Percentiles rank a stretch among this genome's conserved stretches.
These are phyloP conservation scores for Spinellus fusiger DNA, from an alignment of 192 early-diverging fungal genomes.

Conservation along the genomic window DNA sequence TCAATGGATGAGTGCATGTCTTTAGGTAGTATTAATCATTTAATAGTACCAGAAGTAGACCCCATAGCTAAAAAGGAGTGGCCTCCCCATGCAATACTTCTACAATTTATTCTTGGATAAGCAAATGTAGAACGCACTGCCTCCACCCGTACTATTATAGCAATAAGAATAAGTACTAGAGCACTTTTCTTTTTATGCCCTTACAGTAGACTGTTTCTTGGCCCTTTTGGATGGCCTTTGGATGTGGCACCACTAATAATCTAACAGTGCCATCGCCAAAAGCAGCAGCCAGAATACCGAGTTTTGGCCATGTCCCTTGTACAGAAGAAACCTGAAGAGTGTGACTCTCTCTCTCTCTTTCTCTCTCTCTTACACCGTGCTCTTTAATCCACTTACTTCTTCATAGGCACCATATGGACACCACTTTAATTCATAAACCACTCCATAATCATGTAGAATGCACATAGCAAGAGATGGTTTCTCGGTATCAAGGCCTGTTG, in stretches of 20 bases:
- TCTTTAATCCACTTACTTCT: constrained; percentile 4
- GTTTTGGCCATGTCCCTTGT: neutral
- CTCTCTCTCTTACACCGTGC: neutral
- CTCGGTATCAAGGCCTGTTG: neutral
- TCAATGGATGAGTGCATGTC: neutral
- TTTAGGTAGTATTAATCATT: neutral
- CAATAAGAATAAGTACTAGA: neutral
- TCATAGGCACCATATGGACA: constrained; percentile 33
- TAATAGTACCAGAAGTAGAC: neutral
- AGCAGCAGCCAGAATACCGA: constrained; percentile 27
- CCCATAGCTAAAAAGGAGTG: neutral
- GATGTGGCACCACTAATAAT: constrained; percentile 24
- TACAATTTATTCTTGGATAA: neutral
- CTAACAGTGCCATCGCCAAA: constrained; percentile 23
- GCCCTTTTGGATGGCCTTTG: constrained; percentile 1
- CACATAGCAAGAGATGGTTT: constrained; percentile 28
- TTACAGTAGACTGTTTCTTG: constrained; percentile 5
- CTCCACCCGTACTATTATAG: neutral
- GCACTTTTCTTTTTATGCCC: neutral
- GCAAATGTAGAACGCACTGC: neutral
- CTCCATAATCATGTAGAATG: constrained; percentile 32
- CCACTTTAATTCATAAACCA: constrained; percentile 30
- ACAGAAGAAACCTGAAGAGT: neutral
- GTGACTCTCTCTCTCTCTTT: neutral
- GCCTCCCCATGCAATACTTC: neutral